Evolutionary conservation across 768 basidiomycete species (phyloP).

Genomic region (Hebeloma cylindrosporum): DNA sequence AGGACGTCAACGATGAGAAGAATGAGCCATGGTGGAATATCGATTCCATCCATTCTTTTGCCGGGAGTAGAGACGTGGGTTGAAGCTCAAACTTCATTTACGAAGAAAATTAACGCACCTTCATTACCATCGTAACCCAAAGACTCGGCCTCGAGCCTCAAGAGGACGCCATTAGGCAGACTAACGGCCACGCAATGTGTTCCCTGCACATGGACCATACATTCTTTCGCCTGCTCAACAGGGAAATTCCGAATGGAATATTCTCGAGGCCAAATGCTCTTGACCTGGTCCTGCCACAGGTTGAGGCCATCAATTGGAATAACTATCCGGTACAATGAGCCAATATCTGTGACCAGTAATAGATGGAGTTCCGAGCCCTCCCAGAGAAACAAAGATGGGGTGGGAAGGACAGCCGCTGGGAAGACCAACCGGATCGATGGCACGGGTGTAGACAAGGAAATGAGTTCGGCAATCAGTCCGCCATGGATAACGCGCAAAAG

Average conservation of each 20-base stretch:
- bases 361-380: constrained; percentile 61
- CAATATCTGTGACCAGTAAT: constrained; percentile 63
- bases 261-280: constrained; percentile 63
- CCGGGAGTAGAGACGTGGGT: constrained; percentile 10
- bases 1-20: constrained; percentile 63
- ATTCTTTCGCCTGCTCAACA: constrained; percentile 35
- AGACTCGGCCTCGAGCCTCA: constrained; percentile 68
- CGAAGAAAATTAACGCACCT: constrained; percentile 43
- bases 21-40: constrained; percentile 65
- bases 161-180: constrained; percentile 58
- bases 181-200: constrained; percentile 65
- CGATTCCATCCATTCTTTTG: constrained; percentile 75
- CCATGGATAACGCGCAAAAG: constrained; percentile 74
- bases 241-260: constrained; percentile 58
- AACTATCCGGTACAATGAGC: constrained; percentile 72
- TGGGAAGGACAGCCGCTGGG: constrained; percentile 63
- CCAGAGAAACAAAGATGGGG: constrained; percentile 64
- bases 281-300: constrained; percentile 57
- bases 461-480: constrained; percentile 71
- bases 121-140: constrained; percentile 53
- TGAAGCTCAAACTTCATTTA: constrained; percentile 15
- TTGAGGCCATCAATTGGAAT: constrained; percentile 57
- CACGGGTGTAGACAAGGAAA: constrained; percentile 66
- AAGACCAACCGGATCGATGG: constrained; percentile 77
- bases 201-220: constrained; percentile 66